Evolutionary conservation across 805 yeast genomes (phyloP), one percentile per base, ranked within the genome.

Genomic region (Hanseniaspora jakobsenii): DNA sequence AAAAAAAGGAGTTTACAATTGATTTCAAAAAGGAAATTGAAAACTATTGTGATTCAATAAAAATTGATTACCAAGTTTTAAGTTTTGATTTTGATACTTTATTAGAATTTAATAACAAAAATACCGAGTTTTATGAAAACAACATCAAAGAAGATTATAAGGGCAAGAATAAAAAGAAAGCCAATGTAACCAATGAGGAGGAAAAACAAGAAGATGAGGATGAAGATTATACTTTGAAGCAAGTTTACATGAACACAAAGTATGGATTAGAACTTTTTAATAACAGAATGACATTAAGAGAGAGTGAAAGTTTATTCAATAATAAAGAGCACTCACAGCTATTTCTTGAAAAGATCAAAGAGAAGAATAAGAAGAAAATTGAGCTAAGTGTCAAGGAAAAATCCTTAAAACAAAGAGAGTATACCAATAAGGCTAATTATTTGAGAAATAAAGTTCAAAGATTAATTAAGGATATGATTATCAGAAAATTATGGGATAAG

Each of bases 251-350:
- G 22, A 56, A 55, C 39, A 52, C 51, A 34, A 48, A 60, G 14
- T 51, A 55, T 38, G 53, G 58, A n/a, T 49, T 57, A 16, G 54
- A 57, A 31, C 35, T 57, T 23, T 34, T 54, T 14, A 48, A 39
- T 18, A 73, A 72, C 50, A 65, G 81, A 52, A 72, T 69, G 51
- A 77, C 74, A 55, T 83, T 78, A 46, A 69, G 72, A 36, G 77
- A 80, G 50, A 67, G 81, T 69, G 73, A 72, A 38, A 71, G 70
- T 18, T 58, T 82, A 44, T 60, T 82, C 54, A 77, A 77, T 3
- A 73, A 81, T 47, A 69, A 91, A 53, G 81, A 82, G 53, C 68
- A 84, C 51, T 81, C 89, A 0, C 74, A 85, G 1, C 69, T 91
- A 59, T 59, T 82, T 35, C 82, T 78, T 51, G 81, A 80, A 16